Evolutionary conservation across 1,139 yeast genomes (phyloP).

Genomic region (Kurtzmaniella quercitrusa): DNA sequence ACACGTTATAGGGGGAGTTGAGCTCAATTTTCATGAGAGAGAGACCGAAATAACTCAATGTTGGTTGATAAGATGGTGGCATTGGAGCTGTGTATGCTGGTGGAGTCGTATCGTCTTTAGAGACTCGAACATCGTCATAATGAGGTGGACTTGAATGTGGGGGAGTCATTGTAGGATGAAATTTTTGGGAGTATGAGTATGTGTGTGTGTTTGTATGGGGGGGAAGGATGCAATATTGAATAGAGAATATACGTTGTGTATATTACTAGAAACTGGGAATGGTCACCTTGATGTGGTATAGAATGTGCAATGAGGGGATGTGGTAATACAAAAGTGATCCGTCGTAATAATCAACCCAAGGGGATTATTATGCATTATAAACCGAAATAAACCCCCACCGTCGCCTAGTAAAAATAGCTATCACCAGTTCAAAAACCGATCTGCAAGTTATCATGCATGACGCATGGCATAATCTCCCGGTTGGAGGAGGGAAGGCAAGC

Average conservation of each 20-base stretch:
- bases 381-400: neutral
- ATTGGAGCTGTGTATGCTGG: conserved; percentile 1
- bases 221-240: too few species aligned
- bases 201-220: too few species aligned
- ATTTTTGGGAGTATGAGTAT: too few species aligned
- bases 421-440: neutral
- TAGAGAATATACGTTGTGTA: too few species aligned
- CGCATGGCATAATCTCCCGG: neutral
- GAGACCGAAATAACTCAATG: conserved; percentile 31
- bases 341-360: neutral
- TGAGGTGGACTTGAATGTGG: neutral
- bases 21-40: conserved; percentile 35
- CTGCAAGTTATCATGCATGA: neutral
- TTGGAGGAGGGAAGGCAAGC: neutral
- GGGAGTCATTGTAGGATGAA: too few species aligned
- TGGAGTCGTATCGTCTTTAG: too few species aligned
- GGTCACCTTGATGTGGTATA: neutral
- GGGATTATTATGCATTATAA: neutral
- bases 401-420: neutral
- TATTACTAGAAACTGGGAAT: too few species aligned
- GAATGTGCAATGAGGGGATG: too few species aligned
- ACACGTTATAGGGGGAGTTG: conserved; percentile 33
- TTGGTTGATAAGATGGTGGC: conserved; percentile 30
- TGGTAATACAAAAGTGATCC: neutral
- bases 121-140: too few species aligned